phyloP scores from a whole-genome alignment of 2,329 filamentous ascomycete species.

The Pseudopithomyces maydicus region DNA sequence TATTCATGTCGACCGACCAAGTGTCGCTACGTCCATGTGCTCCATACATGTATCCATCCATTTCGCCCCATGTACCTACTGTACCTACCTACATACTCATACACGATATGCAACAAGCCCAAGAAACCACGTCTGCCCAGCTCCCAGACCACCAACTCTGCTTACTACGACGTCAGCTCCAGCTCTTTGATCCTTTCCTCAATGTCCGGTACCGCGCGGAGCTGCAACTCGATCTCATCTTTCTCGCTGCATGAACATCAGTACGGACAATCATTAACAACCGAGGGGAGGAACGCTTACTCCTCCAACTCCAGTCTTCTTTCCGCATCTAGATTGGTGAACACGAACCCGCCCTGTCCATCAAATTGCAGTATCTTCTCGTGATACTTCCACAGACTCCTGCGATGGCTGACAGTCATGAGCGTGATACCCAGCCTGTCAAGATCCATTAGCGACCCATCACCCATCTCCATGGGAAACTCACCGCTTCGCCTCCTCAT shows the following conservation, averaged over 20 bases:
- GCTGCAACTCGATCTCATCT: conserved; percentile 85
- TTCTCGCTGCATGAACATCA: conserved; percentile 66
- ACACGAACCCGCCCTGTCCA: conserved; percentile 88
- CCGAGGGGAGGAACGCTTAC: conserved; percentile 46
- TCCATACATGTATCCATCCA: neutral
- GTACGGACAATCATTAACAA: neutral
- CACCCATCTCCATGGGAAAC: neutral
- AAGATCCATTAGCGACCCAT: neutral
- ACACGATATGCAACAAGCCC: neutral
- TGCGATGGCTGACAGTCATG: conserved; percentile 92
- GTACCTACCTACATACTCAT: neutral
- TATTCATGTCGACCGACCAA: no score
- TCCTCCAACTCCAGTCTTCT: conserved; percentile 85
- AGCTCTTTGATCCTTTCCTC: conserved; percentile 85
- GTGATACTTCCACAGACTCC: conserved; percentile 97
- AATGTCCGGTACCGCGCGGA: conserved; percentile 85
- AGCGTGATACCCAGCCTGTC: conserved; percentile 79
- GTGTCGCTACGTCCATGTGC: no score
- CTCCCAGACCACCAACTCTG: neutral
- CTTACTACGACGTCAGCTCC: conserved; percentile 42
- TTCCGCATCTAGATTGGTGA: conserved; percentile 88
- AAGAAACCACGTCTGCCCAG: neutral
- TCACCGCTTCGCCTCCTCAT: conserved; percentile 82
- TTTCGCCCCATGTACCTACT: neutral
- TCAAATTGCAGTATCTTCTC: conserved; percentile 95